Conservation (phyloP, 176 grass and related monocot species). For the Elymus sibiricus region DNA sequence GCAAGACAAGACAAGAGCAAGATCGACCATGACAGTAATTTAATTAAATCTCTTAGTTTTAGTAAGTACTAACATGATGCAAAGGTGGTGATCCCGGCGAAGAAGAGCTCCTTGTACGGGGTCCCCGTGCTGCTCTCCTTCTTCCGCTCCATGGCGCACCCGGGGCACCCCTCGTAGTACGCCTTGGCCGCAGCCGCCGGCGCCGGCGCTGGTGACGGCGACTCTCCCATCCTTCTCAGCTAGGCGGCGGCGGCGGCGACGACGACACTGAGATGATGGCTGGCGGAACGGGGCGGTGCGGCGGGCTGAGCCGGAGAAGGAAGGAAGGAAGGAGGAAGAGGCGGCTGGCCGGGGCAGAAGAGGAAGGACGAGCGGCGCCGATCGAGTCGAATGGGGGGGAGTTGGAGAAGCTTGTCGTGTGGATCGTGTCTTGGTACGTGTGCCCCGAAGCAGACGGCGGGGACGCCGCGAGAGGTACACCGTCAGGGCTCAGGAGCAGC, state of each 20-base stretch:
- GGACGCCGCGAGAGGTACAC: neutral
- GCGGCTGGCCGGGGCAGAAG: neutral
- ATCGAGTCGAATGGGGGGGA: neutral
- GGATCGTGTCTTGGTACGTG: neutral
- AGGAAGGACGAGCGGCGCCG: neutral
- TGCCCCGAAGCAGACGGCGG: neutral
- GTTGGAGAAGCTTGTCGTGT: neutral
- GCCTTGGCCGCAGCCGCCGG: neutral
- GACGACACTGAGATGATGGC: neutral
- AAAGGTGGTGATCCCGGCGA: slow-evolving; percentile 39
- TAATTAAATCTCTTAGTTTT: neutral
- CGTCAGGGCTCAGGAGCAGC: neutral
- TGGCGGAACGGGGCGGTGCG: neutral
- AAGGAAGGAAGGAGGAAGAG: neutral
- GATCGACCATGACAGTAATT: neutral
- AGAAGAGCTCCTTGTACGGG: slow-evolving; percentile 56
- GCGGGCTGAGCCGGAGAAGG: neutral
- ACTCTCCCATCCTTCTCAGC: slow-evolving; percentile 16
- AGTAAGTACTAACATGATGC: slow-evolving; percentile 17
- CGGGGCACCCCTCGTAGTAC: slow-evolving; percentile 52
- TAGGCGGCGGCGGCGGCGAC: neutral
- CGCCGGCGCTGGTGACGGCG: neutral
- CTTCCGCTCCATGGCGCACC: slow-evolving; percentile 44
- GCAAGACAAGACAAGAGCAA: neutral
- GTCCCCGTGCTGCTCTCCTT: slow-evolving; percentile 35